Evolutionary conservation across 2,329 filamentous ascomycete species (phyloP).

Genomic region (Paracorniculantispora psalliotae): DNA sequence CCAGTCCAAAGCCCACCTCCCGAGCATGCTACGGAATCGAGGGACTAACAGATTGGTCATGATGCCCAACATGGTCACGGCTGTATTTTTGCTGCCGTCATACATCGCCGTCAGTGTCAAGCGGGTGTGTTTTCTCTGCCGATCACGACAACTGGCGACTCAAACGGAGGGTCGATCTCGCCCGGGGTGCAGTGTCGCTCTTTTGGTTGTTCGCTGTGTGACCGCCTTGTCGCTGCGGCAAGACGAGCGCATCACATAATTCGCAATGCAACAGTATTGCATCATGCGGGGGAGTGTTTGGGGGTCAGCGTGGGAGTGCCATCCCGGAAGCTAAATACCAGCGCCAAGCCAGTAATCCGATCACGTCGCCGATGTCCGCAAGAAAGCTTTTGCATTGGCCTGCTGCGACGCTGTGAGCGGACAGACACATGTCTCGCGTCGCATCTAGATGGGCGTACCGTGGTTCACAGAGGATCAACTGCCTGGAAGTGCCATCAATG

Average conservation of each 20-base stretch:
- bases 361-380: neutral
- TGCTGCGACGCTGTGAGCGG: neutral
- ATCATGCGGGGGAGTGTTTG: neutral
- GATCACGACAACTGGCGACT: neutral
- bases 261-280: neutral
- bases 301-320: neutral
- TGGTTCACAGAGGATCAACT: neutral
- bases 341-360: neutral
- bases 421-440: neutral
- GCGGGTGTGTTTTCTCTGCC: neutral
- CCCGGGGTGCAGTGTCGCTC: no score
- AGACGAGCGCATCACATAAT: neutral
- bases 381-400: neutral
- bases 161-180: neutral
- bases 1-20: no score
- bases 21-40: no score
- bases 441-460: neutral
- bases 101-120: neutral
- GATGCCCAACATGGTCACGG: no score
- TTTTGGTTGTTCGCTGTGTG: neutral
- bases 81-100: neutral
- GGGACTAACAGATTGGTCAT: no score
- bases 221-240: neutral
- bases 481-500: neutral
- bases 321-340: neutral